Evolutionary conservation across 192 early-diverging fungal species (phyloP), one percentile per base, ranked within the genome.

Genomic region (Oehlia diaphana): DNA sequence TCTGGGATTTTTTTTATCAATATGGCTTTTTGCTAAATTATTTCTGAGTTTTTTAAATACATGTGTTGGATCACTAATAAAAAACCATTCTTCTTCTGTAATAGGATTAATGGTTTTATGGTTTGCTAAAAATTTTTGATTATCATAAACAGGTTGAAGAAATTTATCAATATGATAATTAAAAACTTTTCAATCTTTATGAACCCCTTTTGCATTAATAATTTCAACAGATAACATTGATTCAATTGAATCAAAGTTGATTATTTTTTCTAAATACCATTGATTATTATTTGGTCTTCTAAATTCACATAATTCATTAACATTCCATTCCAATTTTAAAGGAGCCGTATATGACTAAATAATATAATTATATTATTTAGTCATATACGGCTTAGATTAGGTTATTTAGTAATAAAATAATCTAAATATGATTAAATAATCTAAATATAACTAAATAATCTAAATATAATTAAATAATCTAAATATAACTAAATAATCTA

Each of bases 231-330:
- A n/a, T 63, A 63, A 23, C 7, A 0, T 42, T 9, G 42, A 42
- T n/a, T 63, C 61, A 63, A 13, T 16, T 63, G 61, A 63, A 19
- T 63, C 14, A 63, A 16, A 16, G 23, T 63, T 16, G 2, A 8
- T 23, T n/a, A 63, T 63, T 16, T 63, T 63, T 63, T 21, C 61
- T 63, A 63, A 63, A 63, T 63, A 63, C 61, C 61, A 63, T 63
- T 63, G 61, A 16, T 63, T 63, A 63, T 63, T 21, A 16, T 63
- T 63, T 16, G 61, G 61, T 23, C 14, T 63, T 63, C n/a, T 63
- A 1, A 63, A 63, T 16, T 63, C 61, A 63, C 61, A 63, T 23
- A 63, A 19, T n/a, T 63, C 61, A 63, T 63, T 63, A 16, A 63
- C n/a, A 7, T 63, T 19, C 61, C 61, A 63, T 63, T 63, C 61